Evolutionary conservation across 805 yeast species (phyloP).

Genomic region (Wickerhamiella sergipiensis): DNA sequence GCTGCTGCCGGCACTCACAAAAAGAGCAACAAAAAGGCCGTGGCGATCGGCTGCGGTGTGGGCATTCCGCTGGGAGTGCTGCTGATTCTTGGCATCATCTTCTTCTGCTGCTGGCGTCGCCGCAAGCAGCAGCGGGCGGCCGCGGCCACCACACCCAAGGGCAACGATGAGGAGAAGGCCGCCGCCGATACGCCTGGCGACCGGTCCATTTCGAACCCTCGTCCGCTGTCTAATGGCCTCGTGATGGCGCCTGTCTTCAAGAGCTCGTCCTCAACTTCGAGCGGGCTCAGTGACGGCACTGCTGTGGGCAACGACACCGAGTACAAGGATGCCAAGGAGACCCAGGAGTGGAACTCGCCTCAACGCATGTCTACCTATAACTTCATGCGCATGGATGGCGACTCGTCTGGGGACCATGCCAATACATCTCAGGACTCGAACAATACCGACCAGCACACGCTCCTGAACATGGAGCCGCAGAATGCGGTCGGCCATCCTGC

Average conservation of each 20-base stretch:
- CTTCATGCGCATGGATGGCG: constrained; percentile 26
- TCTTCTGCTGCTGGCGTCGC: constrained; percentile 40
- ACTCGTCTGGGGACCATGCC: constrained; percentile 21
- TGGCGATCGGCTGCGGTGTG: constrained; percentile 90
- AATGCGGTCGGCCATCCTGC: background rate
- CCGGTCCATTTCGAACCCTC: constrained; percentile 13
- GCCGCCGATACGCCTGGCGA: constrained; percentile 12
- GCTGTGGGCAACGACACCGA: constrained; percentile 15
- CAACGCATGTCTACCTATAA: constrained; percentile 25
- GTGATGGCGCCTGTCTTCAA: constrained; percentile 16
- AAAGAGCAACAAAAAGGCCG: constrained; percentile 28
- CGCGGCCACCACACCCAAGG: constrained; percentile 13
- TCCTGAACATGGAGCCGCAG: background rate
- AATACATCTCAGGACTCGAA: constrained; percentile 18
- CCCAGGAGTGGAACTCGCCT: constrained; percentile 23
- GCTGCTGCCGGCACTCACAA: constrained; percentile 17
- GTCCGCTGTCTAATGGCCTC: constrained; percentile 14
- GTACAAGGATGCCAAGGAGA: constrained; percentile 14
- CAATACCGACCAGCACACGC: background rate
- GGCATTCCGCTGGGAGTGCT: constrained; percentile 54
- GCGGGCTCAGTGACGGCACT: constrained; percentile 6
- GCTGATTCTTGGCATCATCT: constrained; percentile 29
- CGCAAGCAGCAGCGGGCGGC: constrained; percentile 23
- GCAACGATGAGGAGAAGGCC: constrained; percentile 7
- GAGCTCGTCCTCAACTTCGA: constrained; percentile 16